Evolutionary conservation across 164 flowering plant genomes (phyloP).

Genomic region (Chimonanthus salicifolius): DNA sequence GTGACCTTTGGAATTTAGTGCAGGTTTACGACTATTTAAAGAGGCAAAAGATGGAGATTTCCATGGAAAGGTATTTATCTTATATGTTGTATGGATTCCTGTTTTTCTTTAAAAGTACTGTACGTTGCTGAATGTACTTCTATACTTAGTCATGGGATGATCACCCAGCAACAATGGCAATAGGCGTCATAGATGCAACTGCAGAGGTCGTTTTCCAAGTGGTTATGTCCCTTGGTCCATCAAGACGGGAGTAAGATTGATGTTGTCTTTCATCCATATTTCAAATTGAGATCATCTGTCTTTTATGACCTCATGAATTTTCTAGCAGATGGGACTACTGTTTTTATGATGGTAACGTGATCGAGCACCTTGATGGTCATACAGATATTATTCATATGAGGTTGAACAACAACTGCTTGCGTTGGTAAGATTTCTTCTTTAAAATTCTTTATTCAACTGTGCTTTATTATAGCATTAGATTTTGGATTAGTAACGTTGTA

Average conservation of each 20-base stretch:
- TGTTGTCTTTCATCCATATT: slow-evolving; percentile 3
- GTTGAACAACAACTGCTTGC: slow-evolving; percentile 64
- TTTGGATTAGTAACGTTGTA: too few species aligned
- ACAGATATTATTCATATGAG: slow-evolving; percentile 75
- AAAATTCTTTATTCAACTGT: neutral
- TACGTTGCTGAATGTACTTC: slow-evolving; percentile 13
- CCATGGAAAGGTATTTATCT: slow-evolving; percentile 28
- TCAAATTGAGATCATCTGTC: neutral
- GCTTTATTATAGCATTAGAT: neutral
- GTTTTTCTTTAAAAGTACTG: neutral
- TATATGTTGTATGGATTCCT: neutral
- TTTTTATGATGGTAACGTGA: slow-evolving; percentile 53
- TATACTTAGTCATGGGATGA: slow-evolving; percentile 64
- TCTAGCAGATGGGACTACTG: slow-evolving; percentile 92
- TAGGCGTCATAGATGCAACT: slow-evolving; percentile 78
- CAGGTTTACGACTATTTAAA: slow-evolving; percentile 84
- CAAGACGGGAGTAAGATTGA: slow-evolving; percentile 79
- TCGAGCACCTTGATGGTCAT: slow-evolving; percentile 94
- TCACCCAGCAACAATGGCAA: slow-evolving; percentile 96
- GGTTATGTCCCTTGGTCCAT: slow-evolving; percentile 83
- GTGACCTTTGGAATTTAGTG: slow-evolving; percentile 4
- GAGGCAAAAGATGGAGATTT: slow-evolving; percentile 75
- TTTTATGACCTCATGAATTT: neutral
- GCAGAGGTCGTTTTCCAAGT: slow-evolving; percentile 77
- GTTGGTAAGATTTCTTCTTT: slow-evolving; percentile 47